phyloP scores from a whole-genome alignment of 805 yeast species.

The Nakazawaea ishiwadae region DNA sequence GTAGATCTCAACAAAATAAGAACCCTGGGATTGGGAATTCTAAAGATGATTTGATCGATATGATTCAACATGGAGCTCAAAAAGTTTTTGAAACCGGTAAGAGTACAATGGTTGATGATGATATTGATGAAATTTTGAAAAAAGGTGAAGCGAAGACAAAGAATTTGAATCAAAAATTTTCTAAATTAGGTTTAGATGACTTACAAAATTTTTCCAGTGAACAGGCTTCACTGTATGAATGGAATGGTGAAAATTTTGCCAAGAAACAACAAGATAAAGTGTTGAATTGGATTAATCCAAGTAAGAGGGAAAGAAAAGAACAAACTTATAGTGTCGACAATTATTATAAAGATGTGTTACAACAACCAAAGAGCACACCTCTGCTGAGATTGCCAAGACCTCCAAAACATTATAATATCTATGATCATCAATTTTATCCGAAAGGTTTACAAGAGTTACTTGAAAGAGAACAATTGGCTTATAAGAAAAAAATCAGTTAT shows the following conservation, averaged over 20 bases:
- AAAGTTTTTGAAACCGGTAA: conserved; percentile 62
- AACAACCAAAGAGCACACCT: conserved; percentile 31
- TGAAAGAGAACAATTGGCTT: conserved; percentile 61
- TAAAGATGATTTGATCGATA: conserved; percentile 83
- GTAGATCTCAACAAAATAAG: conserved; percentile 43
- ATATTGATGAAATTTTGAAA: conserved; percentile 77
- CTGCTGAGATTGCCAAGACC: conserved; percentile 45
- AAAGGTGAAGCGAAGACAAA: conserved; percentile 82
- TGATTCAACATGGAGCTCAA: conserved; percentile 97
- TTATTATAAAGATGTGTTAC: conserved; percentile 66
- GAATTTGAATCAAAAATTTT: conserved; percentile 73
- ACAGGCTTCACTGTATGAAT: conserved; percentile 79
- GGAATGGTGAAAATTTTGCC: conserved; percentile 91
- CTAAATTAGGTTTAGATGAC: conserved; percentile 87
- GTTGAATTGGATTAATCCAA: conserved; percentile 67
- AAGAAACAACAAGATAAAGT: conserved; percentile 40
- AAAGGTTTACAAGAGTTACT: conserved; percentile 46
- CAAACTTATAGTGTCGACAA: conserved; percentile 75
- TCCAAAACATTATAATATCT: conserved; percentile 60
- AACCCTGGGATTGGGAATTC: conserved; percentile 42
- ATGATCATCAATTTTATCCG: conserved; percentile 74
- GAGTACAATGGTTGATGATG: conserved; percentile 41
- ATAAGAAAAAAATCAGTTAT: conserved; percentile 54
- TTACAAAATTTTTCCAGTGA: conserved; percentile 87
- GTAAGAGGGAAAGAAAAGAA: conserved; percentile 72